phyloP scores from a whole-genome alignment of 2,329 filamentous ascomycete species.

The Canariomyces notabilis region DNA sequence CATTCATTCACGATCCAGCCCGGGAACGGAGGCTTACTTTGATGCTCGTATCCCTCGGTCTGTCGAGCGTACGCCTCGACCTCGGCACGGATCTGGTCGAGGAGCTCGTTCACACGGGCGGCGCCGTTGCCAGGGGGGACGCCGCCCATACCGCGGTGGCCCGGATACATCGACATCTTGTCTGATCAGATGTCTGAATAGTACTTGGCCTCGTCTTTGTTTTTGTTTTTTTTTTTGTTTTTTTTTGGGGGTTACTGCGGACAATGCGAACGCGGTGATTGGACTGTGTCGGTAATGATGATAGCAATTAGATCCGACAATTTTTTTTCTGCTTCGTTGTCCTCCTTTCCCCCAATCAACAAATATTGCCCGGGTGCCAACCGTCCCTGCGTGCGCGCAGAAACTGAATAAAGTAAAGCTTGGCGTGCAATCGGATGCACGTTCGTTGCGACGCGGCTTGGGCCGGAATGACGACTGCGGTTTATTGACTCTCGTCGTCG shows the following conservation, averaged over 20 bases:
- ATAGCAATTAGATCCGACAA: conserved; percentile 3
- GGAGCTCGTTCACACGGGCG: conserved; percentile 78
- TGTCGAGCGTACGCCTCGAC: conserved; percentile 81
- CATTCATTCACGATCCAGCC: neutral
- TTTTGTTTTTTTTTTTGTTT: neutral
- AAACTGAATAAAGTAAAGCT: conserved; percentile 8
- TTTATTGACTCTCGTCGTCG: neutral
- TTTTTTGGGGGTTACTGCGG: neutral
- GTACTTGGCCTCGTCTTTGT: no score
- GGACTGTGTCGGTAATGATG: neutral
- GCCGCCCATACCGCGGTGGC: conserved; percentile 75
- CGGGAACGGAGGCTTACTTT: conserved; percentile 61
- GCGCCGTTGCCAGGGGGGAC: conserved; percentile 52
- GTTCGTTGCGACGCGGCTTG: conserved; percentile 6
- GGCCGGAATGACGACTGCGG: neutral
- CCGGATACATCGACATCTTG: conserved; percentile 75
- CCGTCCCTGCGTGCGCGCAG: conserved; percentile 9
- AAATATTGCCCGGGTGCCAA: neutral
- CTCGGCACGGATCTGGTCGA: conserved; percentile 85
- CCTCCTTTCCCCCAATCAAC: neutral
- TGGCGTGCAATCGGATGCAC: conserved; percentile 16
- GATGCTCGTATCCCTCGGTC: conserved; percentile 84
- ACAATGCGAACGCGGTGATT: neutral
- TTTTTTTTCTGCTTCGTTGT: no score
- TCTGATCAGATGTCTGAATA: conserved; percentile 3